Conservation (phyloP, 306 rosid species). For the Pyrus pyrifolia region DNA sequence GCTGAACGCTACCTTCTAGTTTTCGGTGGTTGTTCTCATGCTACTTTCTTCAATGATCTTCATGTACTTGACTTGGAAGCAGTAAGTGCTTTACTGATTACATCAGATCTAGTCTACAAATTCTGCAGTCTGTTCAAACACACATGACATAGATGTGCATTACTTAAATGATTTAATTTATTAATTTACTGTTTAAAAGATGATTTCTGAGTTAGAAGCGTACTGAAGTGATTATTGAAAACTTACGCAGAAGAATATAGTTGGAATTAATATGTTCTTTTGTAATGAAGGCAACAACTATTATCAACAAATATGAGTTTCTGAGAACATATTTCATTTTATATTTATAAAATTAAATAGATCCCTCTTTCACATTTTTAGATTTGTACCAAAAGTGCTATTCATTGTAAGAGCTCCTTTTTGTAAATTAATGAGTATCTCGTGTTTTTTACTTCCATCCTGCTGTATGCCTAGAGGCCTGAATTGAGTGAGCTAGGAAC, state of each 20-base stretch:
- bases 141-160: not conserved
- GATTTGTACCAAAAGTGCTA: not conserved
- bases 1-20: constrained; percentile 71
- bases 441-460: not conserved
- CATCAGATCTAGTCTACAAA: not conserved
- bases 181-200: not conserved
- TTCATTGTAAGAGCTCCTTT: not conserved
- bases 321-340: not conserved
- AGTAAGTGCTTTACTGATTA: constrained; percentile 38
- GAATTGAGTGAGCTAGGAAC: not conserved
- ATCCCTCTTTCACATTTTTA: not conserved
- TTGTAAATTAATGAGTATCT: not conserved
- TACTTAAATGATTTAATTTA: not conserved
- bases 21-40: constrained; percentile 96
- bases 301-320: not conserved
- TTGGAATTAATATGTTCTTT: not conserved
- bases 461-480: not conserved
- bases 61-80: constrained; percentile 81
- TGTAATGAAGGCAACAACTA: not conserved
- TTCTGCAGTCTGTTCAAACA: not conserved
- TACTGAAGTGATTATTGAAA: not conserved
- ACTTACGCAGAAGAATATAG: not conserved
- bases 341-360: not conserved
- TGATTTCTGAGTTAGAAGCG: not conserved
- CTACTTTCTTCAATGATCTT: constrained; percentile 80